Percentiles rank a stretch among this genome's conserved stretches.
Evolutionary conservation across 371 early-diverging fungal genomes (phyloP).

Genomic region (Globomyces sp.): DNA sequence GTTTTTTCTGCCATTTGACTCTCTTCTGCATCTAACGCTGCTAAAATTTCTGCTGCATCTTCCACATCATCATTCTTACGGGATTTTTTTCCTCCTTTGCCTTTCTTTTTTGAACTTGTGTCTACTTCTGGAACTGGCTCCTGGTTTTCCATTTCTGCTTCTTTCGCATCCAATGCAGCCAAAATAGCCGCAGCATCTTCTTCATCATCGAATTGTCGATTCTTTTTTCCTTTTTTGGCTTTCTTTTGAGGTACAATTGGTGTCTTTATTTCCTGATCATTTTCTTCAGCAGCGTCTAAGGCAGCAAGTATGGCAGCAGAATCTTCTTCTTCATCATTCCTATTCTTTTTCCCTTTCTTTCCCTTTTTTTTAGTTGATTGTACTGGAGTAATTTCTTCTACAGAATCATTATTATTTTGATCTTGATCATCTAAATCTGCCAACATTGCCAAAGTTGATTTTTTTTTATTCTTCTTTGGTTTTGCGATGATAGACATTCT

Average conservation of each 20-base stretch:
- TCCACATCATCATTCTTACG: slow-evolving; percentile 29
- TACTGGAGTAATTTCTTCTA: neutral
- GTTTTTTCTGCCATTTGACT: neutral
- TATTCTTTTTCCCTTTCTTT: slow-evolving; percentile 25
- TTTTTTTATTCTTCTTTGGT: slow-evolving; percentile 12
- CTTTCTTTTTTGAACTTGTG: slow-evolving; percentile 5
- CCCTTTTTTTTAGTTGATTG: slow-evolving; percentile 12
- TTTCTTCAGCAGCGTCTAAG: slow-evolving; percentile 34
- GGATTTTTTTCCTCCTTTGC: slow-evolving; percentile 15
- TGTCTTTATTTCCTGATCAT: slow-evolving; percentile 18
- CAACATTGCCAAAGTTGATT: neutral
- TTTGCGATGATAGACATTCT: slow-evolving; percentile 20
- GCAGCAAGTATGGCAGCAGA: slow-evolving; percentile 43
- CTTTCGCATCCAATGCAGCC: slow-evolving; percentile 35
- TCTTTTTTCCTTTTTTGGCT: slow-evolving; percentile 33
- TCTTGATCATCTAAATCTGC: too few relatives aligned
- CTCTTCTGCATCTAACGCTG: slow-evolving; percentile 34
- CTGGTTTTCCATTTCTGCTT: slow-evolving; percentile 19
- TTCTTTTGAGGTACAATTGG: slow-evolving; percentile 23
- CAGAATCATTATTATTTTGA: neutral
- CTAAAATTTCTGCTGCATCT: slow-evolving; percentile 46
- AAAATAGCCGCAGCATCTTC: slow-evolving; percentile 48
- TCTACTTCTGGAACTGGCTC: slow-evolving; percentile 8
- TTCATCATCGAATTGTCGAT: slow-evolving; percentile 30
- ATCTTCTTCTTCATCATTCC: slow-evolving; percentile 37